Conservation (phyloP, 2,329 filamentous ascomycete genomes). For the Fusarium sp. region DNA sequence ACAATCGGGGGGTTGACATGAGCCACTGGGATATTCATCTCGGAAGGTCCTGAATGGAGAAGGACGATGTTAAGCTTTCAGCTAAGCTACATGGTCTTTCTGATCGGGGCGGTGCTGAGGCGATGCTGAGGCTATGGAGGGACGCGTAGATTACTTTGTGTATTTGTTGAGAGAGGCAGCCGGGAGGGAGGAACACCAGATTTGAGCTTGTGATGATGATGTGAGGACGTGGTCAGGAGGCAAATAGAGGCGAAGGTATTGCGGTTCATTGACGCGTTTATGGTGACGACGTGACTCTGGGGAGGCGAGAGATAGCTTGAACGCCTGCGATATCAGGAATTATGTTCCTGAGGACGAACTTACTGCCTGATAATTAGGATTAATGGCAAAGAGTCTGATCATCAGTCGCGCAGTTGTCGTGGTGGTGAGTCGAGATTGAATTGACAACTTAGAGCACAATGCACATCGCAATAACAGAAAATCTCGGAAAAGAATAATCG, state of each 20-base stretch:
- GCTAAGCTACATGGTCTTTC: background rate
- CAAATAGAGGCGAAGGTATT: background rate
- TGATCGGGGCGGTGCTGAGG: conserved; percentile 13
- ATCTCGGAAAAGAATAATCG: rapidly evolving
- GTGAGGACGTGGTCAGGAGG: background rate
- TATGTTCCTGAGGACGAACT: background rate
- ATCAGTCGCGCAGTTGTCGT: background rate
- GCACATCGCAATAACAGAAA: background rate
- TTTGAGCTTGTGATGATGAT: background rate
- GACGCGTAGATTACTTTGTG: background rate
- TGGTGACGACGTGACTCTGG: background rate
- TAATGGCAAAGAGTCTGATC: rapidly evolving
- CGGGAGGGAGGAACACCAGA: background rate
- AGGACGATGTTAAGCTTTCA: background rate
- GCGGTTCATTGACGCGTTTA: background rate
- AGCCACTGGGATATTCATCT: background rate
- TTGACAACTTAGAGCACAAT: no score
- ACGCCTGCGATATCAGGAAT: background rate
- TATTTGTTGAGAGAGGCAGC: background rate
- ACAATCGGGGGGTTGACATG: no score
- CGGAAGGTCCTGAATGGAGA: background rate
- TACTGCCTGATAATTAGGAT: background rate
- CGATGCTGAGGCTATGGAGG: background rate
- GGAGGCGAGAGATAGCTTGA: background rate
- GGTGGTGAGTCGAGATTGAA: background rate